A percentile compares a stretch with the other conserved stretches of the same genome.
These are phyloP conservation scores for Alternaria ventricosa DNA, from an alignment of 2,329 filamentous ascomycete genomes.

Conservation along the genomic window DNA sequence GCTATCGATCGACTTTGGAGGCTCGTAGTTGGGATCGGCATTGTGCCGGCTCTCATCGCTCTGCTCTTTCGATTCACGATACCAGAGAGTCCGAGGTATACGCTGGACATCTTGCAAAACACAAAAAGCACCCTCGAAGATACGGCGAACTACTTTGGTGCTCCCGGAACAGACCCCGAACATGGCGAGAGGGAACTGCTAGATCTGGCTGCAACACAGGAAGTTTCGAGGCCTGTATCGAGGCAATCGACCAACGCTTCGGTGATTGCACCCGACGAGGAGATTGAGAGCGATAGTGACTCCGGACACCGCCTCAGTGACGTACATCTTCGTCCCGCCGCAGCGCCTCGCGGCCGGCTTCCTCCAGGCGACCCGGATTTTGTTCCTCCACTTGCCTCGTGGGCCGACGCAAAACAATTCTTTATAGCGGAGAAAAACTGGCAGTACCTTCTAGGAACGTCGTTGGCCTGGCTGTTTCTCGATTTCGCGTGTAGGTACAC, in stretches of 20 bases:
- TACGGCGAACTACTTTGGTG: conserved; percentile 41
- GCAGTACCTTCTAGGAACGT: conserved; percentile 47
- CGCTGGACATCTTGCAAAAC: conserved; percentile 49
- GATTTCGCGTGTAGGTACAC: conserved; percentile 41
- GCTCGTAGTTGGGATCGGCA: conserved; percentile 50
- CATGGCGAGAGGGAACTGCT: conserved; percentile 40
- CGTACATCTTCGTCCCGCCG: conserved; percentile 5
- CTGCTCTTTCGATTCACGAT: conserved; percentile 50
- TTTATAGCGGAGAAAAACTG: conserved; percentile 47
- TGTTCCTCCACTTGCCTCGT: conserved; percentile 48
- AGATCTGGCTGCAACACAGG: conserved; percentile 6
- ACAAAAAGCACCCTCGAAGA: conserved; percentile 40
- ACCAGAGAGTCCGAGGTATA: conserved; percentile 50
- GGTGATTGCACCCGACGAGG: conserved; percentile 37
- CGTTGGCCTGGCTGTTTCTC: conserved; percentile 44
- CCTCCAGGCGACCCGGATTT: conserved; percentile 54
- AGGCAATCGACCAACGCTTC: conserved; percentile 29
- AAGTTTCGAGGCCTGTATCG: not conserved
- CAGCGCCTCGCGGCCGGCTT: conserved; percentile 10
- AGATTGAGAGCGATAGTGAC: conserved; percentile 35
- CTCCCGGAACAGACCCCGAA: conserved; percentile 32
- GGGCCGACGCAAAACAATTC: conserved; percentile 40
- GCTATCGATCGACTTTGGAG: conserved; percentile 51
- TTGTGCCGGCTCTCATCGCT: conserved; percentile 42
- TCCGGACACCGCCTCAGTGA: conserved; percentile 24